Evolutionary conservation across 257 asterid genomes (phyloP), one percentile per base, ranked within the genome.

Genomic region (Salvia hispanica): DNA sequence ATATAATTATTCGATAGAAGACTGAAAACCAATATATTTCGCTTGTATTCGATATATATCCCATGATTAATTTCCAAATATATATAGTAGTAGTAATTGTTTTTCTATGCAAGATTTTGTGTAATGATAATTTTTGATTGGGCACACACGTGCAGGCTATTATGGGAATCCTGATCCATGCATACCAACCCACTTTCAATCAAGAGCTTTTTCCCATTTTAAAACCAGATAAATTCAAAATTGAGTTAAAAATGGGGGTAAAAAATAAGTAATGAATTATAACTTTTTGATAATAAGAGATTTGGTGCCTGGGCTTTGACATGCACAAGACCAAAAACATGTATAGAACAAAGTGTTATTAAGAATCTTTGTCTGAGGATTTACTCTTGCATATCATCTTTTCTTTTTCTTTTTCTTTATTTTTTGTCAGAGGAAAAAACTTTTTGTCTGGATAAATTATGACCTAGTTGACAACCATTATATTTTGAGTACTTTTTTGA

Each of bases 131-230:
- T 31, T 45, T 62, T 48, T 74, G 67, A 77, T 66, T 65, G 70
- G 57, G 48, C 52, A 40, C 70, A 69, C 73, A 78, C 79, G 77
- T 78, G 79, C 79, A 58, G 55, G 63, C 44, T 18, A 78, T 65
- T 62, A 72, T 68, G 61, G 54, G 73, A 55, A 51, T 69, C 9
- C 61, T 70, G 31, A 25, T 25, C 66, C 77, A 74, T 66, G 72
- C 60, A 70, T 57, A 76, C 75, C 77, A 65, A 69, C 66, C 72
- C 74, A 79, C 81, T 68, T 25, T 45, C 50, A 69, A 18, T 63
- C 54, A 37, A 28, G 13, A 37, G 9, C 16, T 40, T 0, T 61
- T 12, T 37, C 6, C 10, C 8, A 40, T 64, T n/a, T 47, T 16
- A 7, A 5, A 21, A 40, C 51, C 5, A 18, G 11, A 43, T 3